phyloP scores from a whole-genome alignment of 306 rosid genomes.

The Lathyrus oleraceus region DNA sequence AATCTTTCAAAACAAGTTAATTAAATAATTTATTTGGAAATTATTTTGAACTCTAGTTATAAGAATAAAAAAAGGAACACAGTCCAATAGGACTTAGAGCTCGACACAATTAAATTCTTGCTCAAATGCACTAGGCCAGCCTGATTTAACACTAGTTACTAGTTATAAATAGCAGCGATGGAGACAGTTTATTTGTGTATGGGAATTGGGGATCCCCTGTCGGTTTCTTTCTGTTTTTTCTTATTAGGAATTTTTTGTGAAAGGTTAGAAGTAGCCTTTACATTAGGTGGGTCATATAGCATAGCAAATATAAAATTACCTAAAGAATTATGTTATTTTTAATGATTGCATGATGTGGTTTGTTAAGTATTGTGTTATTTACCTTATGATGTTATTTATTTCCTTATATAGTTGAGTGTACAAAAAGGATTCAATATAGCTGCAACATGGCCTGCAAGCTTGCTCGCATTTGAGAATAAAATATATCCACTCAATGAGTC shows the following conservation, averaged over 20 bases:
- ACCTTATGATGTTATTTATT: slow-evolving; percentile 36
- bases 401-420: slow-evolving; percentile 42
- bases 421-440: slow-evolving; percentile 45
- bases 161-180: neutral
- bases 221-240: neutral
- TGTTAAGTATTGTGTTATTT: slow-evolving; percentile 22
- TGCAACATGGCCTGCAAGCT: slow-evolving; percentile 70
- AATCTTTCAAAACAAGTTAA: neutral
- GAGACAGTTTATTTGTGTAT: slow-evolving; percentile 18
- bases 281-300: slow-evolving; percentile 16
- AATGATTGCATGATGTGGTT: slow-evolving; percentile 6
- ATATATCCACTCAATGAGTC: slow-evolving; percentile 61
- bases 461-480: slow-evolving; percentile 70
- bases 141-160: neutral
- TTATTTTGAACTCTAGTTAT: neutral
- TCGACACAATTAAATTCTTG: neutral
- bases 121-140: neutral
- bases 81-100: too few relatives aligned
- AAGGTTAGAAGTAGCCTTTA: slow-evolving; percentile 19
- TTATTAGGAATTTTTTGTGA: neutral
- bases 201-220: slow-evolving; percentile 10
- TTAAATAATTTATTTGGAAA: neutral
- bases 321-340: slow-evolving; percentile 15
- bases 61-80: neutral
- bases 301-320: slow-evolving; percentile 8